Base-by-base conservation (phyloP, 352 stramenopile genomes). In the Globisporangium parvum region DNA sequence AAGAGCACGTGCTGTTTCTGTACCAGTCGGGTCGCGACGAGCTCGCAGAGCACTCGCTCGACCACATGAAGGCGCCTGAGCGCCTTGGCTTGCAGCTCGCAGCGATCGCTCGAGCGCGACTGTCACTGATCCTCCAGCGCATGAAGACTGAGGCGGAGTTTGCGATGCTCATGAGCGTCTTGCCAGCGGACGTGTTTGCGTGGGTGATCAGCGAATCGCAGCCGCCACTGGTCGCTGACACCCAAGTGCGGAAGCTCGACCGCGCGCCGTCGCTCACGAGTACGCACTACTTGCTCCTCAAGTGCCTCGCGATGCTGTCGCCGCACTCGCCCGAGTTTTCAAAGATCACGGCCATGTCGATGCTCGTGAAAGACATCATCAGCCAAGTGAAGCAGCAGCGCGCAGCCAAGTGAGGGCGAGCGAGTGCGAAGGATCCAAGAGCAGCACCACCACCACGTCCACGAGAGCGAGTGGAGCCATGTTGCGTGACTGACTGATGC, bases 291-390 rank as follows among this genome's bases (percentile, higher is more conserved):
- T 50, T 94, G 42, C 50, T 94, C 28, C 67, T 87, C 31, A 79
- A 80, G 33, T 94, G 81, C 24, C 59, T 91, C 20, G 63, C 73
- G 18, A 51, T 77, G 33, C 63, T 93, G 60, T 58, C 69, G 47
- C 65, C 73, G 3, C 62, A 47, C 1, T 67, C 72, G 18, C 61
- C 70, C 4, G 80, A 89, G 21, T 89, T 89, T 31, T 71, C 77
- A 20, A 88, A 85, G 57, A 67, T 87, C 15, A 79, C 65, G 14
- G 73, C 66, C n/a, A 93, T 93, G 83, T 88, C 77, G 0, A 67
- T 85, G 44, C 54, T 93, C n/a, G 80, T 88, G n/a, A 90, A 92
- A 61, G 77, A 90, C 33, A 77, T 87, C 46, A 89, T 88, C 53
- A 70, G 57, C 20, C 73, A 87, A 55, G 77, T 90, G 23, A 91